Conservation (phyloP, 2,329 filamentous ascomycete genomes). For the Tympanopsis confertula region DNA sequence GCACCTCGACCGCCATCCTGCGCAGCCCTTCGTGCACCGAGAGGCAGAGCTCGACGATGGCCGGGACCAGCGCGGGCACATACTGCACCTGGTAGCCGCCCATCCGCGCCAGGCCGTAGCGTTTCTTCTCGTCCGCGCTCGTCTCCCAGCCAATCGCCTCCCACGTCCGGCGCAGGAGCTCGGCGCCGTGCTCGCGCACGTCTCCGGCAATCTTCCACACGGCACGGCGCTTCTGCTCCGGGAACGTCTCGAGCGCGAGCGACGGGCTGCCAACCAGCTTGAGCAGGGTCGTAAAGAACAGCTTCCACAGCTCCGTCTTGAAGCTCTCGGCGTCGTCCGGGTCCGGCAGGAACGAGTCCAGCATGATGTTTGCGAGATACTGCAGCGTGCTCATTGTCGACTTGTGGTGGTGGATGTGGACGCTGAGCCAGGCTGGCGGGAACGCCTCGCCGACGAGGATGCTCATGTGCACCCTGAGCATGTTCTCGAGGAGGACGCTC, state of each 20-base stretch:
- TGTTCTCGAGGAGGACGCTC: slow-evolving; percentile 64
- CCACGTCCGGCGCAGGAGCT: slow-evolving; percentile 76
- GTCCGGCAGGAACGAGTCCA: slow-evolving; percentile 75
- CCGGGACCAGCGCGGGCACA: slow-evolving; percentile 79
- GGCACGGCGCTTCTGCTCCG: slow-evolving; percentile 87
- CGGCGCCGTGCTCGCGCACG: slow-evolving; percentile 81
- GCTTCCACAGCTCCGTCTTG: slow-evolving; percentile 86
- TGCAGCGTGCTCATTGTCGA: slow-evolving; percentile 82
- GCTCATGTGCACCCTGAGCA: slow-evolving; percentile 76
- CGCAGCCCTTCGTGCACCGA: slow-evolving; percentile 89
- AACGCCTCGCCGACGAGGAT: slow-evolving; percentile 84
- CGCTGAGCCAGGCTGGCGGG: slow-evolving; percentile 78
- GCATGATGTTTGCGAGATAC: slow-evolving; percentile 66
- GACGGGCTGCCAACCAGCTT: slow-evolving; percentile 81
- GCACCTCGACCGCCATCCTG: slow-evolving; percentile 78
- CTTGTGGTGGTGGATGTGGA: slow-evolving; percentile 86
- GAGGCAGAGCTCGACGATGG: slow-evolving; percentile 85
- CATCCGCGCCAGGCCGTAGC: slow-evolving; percentile 72
- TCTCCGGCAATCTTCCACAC: slow-evolving; percentile 99
- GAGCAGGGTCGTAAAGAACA: slow-evolving; percentile 80
- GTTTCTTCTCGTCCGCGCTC: slow-evolving; percentile 61
- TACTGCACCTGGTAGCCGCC: slow-evolving; percentile 98
- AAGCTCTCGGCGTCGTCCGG: slow-evolving; percentile 87
- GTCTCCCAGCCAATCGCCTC: slow-evolving; percentile 96
- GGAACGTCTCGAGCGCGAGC: slow-evolving; percentile 85